These are phyloP conservation scores for Eimeria acervulina DNA, from an alignment of 169 alveolate species.

Conservation along the genomic window DNA sequence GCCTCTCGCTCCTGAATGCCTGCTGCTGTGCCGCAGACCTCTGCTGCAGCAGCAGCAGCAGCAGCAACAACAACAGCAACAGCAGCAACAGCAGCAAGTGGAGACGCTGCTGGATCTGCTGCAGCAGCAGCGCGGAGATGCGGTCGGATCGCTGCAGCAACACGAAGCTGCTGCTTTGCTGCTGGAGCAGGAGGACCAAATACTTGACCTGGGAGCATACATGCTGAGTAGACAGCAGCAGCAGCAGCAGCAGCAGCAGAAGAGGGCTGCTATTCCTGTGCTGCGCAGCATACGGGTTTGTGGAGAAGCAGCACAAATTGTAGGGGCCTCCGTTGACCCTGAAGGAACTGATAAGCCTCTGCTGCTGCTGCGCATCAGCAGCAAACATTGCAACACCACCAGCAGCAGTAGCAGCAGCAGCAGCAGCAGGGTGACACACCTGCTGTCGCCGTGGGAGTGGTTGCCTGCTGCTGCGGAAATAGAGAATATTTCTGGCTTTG, in stretches of 20 bases:
- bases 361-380: background rate
- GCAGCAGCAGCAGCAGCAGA: background rate
- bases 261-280: background rate
- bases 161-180: conserved; percentile 34
- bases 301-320: background rate
- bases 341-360: background rate
- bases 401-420: conserved; percentile 31
- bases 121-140: background rate
- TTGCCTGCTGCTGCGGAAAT: background rate
- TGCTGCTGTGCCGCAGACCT: conserved; percentile 27
- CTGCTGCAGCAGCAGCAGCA: conserved; percentile 43
- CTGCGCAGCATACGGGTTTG: conserved; percentile 29
- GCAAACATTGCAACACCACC: background rate
- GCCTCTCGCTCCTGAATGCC: background rate
- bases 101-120: conserved; percentile 24
- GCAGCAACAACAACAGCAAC: background rate
- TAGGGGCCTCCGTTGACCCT: background rate
- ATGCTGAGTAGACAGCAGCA: too few relatives aligned
- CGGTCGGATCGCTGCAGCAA: background rate
- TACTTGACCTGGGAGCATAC: conserved; percentile 3
- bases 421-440: background rate
- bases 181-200: conserved; percentile 39
- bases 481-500: background rate
- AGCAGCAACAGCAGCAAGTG: conserved; percentile 16
- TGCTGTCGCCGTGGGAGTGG: conserved; percentile 33